Evolutionary conservation across 257 asterid genomes (phyloP), one percentile per base, ranked within the genome.

Genomic region (Solanum tarijense): DNA sequence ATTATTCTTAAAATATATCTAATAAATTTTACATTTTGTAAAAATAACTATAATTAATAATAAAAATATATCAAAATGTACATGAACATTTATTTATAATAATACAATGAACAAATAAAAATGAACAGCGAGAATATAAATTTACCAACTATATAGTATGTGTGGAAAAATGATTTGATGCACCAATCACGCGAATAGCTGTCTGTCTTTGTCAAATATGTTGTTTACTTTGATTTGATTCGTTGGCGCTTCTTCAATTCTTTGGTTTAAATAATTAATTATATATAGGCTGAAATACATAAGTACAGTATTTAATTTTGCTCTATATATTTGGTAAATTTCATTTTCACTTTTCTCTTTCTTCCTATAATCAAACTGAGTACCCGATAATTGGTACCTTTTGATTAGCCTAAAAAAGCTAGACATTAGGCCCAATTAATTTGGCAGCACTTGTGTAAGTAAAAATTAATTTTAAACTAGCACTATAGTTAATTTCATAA

Each of bases 121-220:
- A 52, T 52, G 8, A 48, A 52, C 0, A 0, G 1, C 9, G 23
- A 60, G 1, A n/a, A 76, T 39, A 76, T 39, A 36, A n/a, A 39
- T 76, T 76, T 76, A 76, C 9, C 60, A 39, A 76, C 3, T 41
- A 18, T 79, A 41, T 43, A 18, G 58, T 39, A 39, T 2, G 83
- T 55, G n/a, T 52, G 3, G 23, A 32, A 21, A 58, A 7, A 20
- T 20, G 65, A 58, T 58, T 72, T 69, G 36, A 25, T 31, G 73
- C 88, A 27, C 23, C 14, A 88, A 75, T 75, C 88, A 88, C 73
- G 90, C 86, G 25, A 75, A 27, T 78, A 43, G 66, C 84, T 43
- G 25, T 79, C 86, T 27, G 84, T 79, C 81, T 79, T 43, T 5
- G 66, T 79, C 66, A 27, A 27, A 43, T 14, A 16, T 9, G 27